Base-by-base conservation (phyloP, 2,329 filamentous ascomycete genomes). In the Nemania bipapillata region DNA sequence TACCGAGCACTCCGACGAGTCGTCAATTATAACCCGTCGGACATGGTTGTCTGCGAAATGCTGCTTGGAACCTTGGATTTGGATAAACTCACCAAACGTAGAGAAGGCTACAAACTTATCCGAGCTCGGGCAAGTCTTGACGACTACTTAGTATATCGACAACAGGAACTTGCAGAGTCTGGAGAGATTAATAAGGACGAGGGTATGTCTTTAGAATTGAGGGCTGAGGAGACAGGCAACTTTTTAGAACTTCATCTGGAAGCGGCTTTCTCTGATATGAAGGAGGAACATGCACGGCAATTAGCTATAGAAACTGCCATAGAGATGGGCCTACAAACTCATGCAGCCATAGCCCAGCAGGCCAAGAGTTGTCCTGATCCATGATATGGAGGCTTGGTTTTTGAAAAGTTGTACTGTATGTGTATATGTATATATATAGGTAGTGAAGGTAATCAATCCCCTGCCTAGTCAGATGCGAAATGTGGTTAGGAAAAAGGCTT, bases 1-100 rank as follows among this genome's bases (percentile, higher is more conserved):
- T 79, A 85, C 54, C 78, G 81, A 28, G 79, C 81, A 22, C 77
- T 86, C 28, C 80, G 80, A 49, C 78, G 82, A 37, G 62, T 82
- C 3, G 84, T 86, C 69, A 72, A 77, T 30, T 86, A 84, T 72
- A 69, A 79, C 3, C 83, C 83, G 1, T 75, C 83, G 0, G 84
- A 86, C 65, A 77, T 80, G 15, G 79, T 86, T 60, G 81, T 81
- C 32, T 75, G 86, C 28, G 85, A 86, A 74, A 78, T 86, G 71
- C 68, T 82, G 12, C 72, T 85, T 30, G 82, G 81, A 59, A 83
- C 82, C 1, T 81, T 80, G 4, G 82, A 83, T 73, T 74, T 86
- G 7, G 73, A 75, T 63, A 76, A 65, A 42, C 56, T 79, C 8
- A 82, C 81, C 40, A 82, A 79, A 22, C 77, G 81, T 0, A 66